Evolutionary conservation across 257 asterid species (phyloP).

Genomic region (Rehmannia glutinosa): DNA sequence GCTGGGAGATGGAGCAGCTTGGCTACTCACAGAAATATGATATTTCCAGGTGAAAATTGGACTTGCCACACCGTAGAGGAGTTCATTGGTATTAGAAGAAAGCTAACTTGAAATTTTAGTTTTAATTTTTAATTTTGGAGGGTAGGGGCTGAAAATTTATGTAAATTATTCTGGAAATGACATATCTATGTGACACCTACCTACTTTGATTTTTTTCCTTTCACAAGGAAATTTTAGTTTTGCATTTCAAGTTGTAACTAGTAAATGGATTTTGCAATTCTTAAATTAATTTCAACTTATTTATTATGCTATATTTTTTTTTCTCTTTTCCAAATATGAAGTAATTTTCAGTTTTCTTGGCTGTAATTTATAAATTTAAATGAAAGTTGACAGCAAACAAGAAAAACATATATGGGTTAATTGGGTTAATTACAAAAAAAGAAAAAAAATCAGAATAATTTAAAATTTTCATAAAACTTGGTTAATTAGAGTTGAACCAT

Average conservation of each 20-base stretch:
- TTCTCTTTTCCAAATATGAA: too few species aligned
- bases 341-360: too few species aligned
- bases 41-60: constrained; percentile 44
- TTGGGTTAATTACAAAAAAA: too few species aligned
- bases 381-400: too few species aligned
- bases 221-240: too few species aligned
- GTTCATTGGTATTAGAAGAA: constrained; percentile 16
- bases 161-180: constrained; percentile 45
- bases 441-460: too few species aligned
- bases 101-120: constrained; percentile 35
- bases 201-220: constrained; percentile 27
- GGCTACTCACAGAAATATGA: constrained; percentile 33
- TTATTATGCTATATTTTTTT: too few species aligned
- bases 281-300: too few species aligned
- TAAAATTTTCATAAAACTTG: too few species aligned
- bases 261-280: constrained; percentile 22
- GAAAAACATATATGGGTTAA: too few species aligned
- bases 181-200: constrained; percentile 18
- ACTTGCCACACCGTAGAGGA: constrained; percentile 19
- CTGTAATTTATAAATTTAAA: too few species aligned
- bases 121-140: constrained; percentile 15
- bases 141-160: constrained; percentile 23
- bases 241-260: constrained; percentile 42
- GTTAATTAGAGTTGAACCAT: too few species aligned
- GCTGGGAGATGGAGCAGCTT: constrained; percentile 58